phyloP scores from a whole-genome alignment of 768 basidiomycete species.

The Exsudoporus frostii region DNA sequence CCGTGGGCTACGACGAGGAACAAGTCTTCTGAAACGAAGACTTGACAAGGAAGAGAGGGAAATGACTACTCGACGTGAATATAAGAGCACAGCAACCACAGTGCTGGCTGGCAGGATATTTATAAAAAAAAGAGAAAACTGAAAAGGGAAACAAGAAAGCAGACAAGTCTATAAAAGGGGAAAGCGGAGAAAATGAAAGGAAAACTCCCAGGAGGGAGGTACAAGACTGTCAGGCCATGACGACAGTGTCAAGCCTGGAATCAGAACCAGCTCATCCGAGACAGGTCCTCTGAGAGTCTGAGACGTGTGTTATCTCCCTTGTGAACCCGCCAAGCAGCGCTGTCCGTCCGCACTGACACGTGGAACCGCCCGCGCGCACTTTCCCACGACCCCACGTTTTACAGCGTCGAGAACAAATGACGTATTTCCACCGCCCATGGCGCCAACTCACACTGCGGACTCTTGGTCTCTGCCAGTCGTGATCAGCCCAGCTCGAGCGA shows the following conservation, averaged over 20 bases:
- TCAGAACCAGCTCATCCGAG: conserved; percentile 28
- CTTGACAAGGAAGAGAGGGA: conserved; percentile 24
- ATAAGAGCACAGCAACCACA: conserved; percentile 33
- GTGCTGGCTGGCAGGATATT: conserved; percentile 13
- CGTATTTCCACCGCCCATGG: conserved; percentile 18
- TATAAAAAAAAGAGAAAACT: conserved; percentile 8
- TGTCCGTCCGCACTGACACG: conserved; percentile 11
- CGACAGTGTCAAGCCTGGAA: conserved; percentile 14
- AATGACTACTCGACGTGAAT: conserved; percentile 24
- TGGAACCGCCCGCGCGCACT: conserved; percentile 8
- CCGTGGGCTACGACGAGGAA: conserved; percentile 22
- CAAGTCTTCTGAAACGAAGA: conserved; percentile 26
- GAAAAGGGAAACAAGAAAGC: conserved; percentile 1
- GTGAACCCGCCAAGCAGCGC: not conserved
- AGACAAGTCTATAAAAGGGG: conserved; percentile 20
- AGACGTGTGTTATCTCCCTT: conserved; percentile 19
- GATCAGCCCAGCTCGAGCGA: conserved; percentile 6
- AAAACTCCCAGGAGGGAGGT: conserved; percentile 4
- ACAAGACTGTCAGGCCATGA: conserved; percentile 18
- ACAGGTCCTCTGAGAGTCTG: conserved; percentile 17
- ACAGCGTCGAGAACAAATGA: conserved; percentile 31
- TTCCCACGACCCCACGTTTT: conserved; percentile 44
- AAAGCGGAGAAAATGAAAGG: conserved; percentile 6
- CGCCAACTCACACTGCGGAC: conserved; percentile 25
- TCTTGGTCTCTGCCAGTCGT: conserved; percentile 7